Conservation (phyloP, 441 rosid species). For the Mallotus japonicus region DNA sequence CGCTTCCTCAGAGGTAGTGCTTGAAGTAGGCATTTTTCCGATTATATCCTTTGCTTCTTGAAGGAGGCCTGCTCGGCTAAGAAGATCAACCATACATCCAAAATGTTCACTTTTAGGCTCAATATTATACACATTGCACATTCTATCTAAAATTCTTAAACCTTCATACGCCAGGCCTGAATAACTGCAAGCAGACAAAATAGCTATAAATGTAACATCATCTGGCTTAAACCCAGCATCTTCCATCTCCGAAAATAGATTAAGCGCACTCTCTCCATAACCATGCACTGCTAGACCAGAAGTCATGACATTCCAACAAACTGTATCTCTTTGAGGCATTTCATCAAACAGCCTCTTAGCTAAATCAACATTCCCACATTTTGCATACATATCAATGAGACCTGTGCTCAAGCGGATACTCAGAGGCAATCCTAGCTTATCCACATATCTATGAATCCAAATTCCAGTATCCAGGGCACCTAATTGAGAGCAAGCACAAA, state of each 20-base stretch:
- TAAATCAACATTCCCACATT: conserved; percentile 56
- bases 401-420: conserved; percentile 48
- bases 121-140: conserved; percentile 40
- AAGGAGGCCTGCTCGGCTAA: conserved; percentile 56
- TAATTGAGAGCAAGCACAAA: conserved; percentile 44
- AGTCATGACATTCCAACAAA: conserved; percentile 66
- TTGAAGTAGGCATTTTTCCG: conserved; percentile 30
- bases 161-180: conserved; percentile 60
- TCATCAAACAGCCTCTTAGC: conserved; percentile 50
- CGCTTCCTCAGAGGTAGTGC: conserved; percentile 39
- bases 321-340: conserved; percentile 43
- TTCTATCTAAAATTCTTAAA: conserved; percentile 38
- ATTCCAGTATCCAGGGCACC: conserved; percentile 46
- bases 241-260: conserved; percentile 51
- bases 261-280: conserved; percentile 43
- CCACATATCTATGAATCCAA: conserved; percentile 51
- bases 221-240: conserved; percentile 41
- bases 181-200: conserved; percentile 61
- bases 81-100: conserved; percentile 54
- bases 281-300: conserved; percentile 66
- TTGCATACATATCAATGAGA: conserved; percentile 67
- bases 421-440: conserved; percentile 27
- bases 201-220: conserved; percentile 53
- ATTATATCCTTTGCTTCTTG: conserved; percentile 54
- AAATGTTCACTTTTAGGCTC: conserved; percentile 56